Evolutionary conservation across 2,329 filamentous ascomycete genomes (phyloP).

Genomic region (Botrytis deweyae): DNA sequence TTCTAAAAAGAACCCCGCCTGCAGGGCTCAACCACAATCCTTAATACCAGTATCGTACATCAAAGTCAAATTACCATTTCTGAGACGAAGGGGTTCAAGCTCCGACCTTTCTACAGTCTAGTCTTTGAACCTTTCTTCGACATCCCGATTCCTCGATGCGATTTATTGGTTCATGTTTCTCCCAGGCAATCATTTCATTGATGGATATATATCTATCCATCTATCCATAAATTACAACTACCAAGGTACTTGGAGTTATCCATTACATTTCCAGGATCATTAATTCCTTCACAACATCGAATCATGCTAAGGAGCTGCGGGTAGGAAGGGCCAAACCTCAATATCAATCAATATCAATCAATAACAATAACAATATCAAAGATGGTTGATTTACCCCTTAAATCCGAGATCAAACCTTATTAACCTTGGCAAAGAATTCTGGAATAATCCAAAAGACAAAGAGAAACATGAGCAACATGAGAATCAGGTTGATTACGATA

Average conservation of each 20-base stretch:
- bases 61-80: not conserved
- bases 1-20: not conserved
- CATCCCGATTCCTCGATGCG: not conserved
- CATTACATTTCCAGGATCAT: not conserved
- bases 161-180: not conserved
- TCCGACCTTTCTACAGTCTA: not conserved
- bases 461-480: not conserved
- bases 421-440: not conserved
- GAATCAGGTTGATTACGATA: not conserved
- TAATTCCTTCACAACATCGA: too few species aligned
- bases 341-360: not conserved
- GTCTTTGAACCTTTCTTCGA: not conserved
- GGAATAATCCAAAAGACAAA: not conserved
- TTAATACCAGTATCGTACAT: not conserved
- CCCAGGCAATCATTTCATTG: not conserved
- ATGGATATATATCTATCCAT: not conserved
- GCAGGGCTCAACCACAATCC: not conserved
- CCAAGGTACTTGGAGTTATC: not conserved
- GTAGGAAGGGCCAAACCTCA: not conserved
- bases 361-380: not conserved
- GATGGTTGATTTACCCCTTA: not conserved
- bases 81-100: conserved; percentile 1
- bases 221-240: not conserved
- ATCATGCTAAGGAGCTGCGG: too few species aligned
- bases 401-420: not conserved